These are phyloP conservation scores for Zygoascus ofunaensis DNA, from an alignment of 805 yeast species.

Conservation along the genomic window DNA sequence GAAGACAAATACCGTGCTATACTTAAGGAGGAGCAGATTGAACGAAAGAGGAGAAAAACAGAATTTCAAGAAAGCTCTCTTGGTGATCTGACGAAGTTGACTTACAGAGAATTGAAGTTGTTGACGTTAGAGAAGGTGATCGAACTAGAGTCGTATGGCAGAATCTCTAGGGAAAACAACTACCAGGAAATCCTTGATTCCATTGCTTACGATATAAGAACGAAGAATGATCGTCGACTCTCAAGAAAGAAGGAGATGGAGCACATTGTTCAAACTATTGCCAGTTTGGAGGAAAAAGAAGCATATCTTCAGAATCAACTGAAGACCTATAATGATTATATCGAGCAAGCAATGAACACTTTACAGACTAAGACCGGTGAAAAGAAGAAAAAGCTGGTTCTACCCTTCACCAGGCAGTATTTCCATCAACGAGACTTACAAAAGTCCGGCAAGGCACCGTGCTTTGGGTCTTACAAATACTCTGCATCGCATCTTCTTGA, in stretches of 20 bases:
- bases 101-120: conserved; percentile 71
- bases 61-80: conserved; percentile 28
- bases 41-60: conserved; percentile 24
- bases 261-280: conserved; percentile 37
- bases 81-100: conserved; percentile 37
- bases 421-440: conserved; percentile 65
- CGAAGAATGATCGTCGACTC: conserved; percentile 44
- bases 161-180: conserved; percentile 55
- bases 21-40: conserved; percentile 37
- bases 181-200: conserved; percentile 75
- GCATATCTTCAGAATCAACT: conserved; percentile 34
- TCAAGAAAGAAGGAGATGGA: conserved; percentile 39
- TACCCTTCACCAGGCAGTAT: conserved; percentile 63
- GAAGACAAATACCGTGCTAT: conserved; percentile 56
- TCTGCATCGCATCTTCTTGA: conserved; percentile 68
- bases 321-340: conserved; percentile 37
- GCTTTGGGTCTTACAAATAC: conserved; percentile 70
- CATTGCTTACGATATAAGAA: conserved; percentile 68
- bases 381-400: conserved; percentile 20
- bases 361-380: conserved; percentile 35
- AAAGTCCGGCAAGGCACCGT: conserved; percentile 56
- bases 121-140: conserved; percentile 64
- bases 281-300: conserved; percentile 39
- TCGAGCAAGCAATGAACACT: conserved; percentile 42
- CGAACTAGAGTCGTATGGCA: conserved; percentile 62